These are phyloP conservation scores for Phoma herbarum DNA, from an alignment of 2,329 filamentous ascomycete species.

Conservation along the genomic window DNA sequence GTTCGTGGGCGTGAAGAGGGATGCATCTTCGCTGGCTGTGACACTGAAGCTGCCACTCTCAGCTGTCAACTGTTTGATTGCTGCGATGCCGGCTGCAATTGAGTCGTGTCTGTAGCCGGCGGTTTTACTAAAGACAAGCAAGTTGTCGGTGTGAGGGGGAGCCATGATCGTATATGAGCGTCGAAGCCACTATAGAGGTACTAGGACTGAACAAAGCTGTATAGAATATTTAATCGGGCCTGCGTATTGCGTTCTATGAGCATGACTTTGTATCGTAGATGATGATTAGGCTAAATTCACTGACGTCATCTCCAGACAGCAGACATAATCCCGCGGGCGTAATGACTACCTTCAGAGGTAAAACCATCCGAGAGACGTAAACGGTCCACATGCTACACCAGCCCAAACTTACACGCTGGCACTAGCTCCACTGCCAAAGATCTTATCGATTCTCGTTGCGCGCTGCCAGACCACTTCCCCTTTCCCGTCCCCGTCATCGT, in stretches of 20 bases:
- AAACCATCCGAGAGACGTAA: too few species aligned
- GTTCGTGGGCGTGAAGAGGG: conserved; percentile 14
- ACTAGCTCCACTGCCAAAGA: conserved; percentile 56
- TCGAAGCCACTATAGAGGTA: too few species aligned
- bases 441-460: conserved; percentile 55
- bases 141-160: conserved; percentile 13
- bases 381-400: too few species aligned
- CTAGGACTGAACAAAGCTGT: not conserved
- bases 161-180: not conserved
- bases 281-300: conserved; percentile 8
- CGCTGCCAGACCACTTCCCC: conserved; percentile 61
- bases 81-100: conserved; percentile 31
- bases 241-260: not conserved
- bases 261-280: not conserved
- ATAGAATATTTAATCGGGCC: too few species aligned
- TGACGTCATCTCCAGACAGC: conserved; percentile 1
- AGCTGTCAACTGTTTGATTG: conserved; percentile 23
- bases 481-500: conserved; percentile 27
- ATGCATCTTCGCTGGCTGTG: conserved; percentile 32
- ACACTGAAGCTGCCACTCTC: conserved; percentile 21
- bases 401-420: not conserved
- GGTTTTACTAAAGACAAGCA: conserved; percentile 42
- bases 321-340: not conserved
- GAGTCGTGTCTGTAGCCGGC: conserved; percentile 40
- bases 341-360: not conserved